Percentiles rank a stretch among this genome's conserved stretches.
Evolutionary conservation across 768 basidiomycete species (phyloP).

Genomic region (Lentinula lateritia): DNA sequence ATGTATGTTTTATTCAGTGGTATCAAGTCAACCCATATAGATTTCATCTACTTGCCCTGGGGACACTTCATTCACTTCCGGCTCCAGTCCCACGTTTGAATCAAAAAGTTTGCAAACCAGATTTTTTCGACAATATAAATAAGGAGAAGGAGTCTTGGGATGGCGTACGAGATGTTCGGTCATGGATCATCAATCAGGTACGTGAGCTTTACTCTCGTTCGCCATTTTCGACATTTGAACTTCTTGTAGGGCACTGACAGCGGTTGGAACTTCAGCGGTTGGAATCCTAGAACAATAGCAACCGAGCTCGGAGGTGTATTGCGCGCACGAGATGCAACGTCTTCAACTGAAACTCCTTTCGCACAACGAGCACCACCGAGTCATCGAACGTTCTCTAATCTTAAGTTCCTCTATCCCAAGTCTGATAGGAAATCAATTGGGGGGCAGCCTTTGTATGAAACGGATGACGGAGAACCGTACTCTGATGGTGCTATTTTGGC

Average conservation of each 20-base stretch:
- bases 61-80: slow-evolving; percentile 82
- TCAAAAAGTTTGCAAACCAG: slow-evolving; percentile 86
- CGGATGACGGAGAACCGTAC: slow-evolving; percentile 2
- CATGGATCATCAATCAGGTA: slow-evolving; percentile 47
- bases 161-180: slow-evolving; percentile 47
- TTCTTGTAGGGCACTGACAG: slow-evolving; percentile 10
- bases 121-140: slow-evolving; percentile 66
- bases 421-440: background rate
- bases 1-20: slow-evolving; percentile 34
- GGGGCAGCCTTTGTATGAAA: slow-evolving; percentile 8
- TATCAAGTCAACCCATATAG: slow-evolving; percentile 72
- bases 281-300: slow-evolving; percentile 47
- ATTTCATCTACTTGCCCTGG: slow-evolving; percentile 81
- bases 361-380: slow-evolving; percentile 28
- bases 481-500: background rate
- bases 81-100: slow-evolving; percentile 72
- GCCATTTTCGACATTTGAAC: background rate
- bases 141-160: slow-evolving; percentile 57
- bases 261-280: slow-evolving; percentile 32
- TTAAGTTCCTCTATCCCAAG: slow-evolving; percentile 33
- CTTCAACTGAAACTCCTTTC: slow-evolving; percentile 11
- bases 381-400: slow-evolving; percentile 38
- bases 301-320: slow-evolving; percentile 57
- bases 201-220: background rate
- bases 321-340: slow-evolving; percentile 35